A percentile compares a stretch with the other conserved stretches of the same genome.
phyloP scores from a whole-genome alignment of 306 rosid species.

The Gleditsia sinensis region DNA sequence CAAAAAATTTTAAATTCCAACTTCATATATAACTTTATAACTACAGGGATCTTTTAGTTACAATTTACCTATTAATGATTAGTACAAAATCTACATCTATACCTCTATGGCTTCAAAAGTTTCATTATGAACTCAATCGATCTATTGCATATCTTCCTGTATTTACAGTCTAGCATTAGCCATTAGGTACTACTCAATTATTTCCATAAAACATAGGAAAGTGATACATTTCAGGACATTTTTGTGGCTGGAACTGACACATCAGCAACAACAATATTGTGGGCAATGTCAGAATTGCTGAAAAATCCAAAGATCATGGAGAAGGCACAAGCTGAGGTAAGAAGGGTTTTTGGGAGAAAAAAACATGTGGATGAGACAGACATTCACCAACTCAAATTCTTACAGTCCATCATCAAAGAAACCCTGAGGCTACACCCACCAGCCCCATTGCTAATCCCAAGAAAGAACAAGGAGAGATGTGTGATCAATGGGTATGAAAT shows the following conservation, averaged over 20 bases:
- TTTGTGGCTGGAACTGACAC: conserved; percentile 41
- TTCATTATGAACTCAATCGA: no score
- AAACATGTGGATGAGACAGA: conserved; percentile 26
- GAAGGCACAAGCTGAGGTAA: conserved; percentile 40
- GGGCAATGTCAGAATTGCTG: conserved; percentile 45
- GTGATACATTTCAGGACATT: conserved; percentile 33
- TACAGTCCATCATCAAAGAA: conserved; percentile 34
- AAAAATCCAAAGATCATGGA: conserved; percentile 43
- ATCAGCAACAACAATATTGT: conserved; percentile 30
- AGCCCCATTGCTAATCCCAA: conserved; percentile 32
- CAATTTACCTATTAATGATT: no score
- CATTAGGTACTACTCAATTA: no score
- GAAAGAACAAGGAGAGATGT: conserved; percentile 27
- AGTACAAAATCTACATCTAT: no score
- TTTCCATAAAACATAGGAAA: not conserved
- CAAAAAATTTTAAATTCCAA: no score
- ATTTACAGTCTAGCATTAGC: no score
- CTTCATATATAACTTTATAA: no score
- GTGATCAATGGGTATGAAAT: conserved; percentile 31
- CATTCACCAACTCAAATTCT: conserved; percentile 22
- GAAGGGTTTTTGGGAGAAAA: conserved; percentile 27
- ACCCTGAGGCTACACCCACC: conserved; percentile 38
- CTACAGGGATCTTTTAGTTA: no score
- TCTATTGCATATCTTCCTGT: no score
- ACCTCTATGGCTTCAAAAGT: no score